A percentile compares a stretch with the other conserved stretches of the same genome.
Evolutionary conservation across 2,329 filamentous ascomycete genomes (phyloP).

Genomic region (Apiospora pterosperma): DNA sequence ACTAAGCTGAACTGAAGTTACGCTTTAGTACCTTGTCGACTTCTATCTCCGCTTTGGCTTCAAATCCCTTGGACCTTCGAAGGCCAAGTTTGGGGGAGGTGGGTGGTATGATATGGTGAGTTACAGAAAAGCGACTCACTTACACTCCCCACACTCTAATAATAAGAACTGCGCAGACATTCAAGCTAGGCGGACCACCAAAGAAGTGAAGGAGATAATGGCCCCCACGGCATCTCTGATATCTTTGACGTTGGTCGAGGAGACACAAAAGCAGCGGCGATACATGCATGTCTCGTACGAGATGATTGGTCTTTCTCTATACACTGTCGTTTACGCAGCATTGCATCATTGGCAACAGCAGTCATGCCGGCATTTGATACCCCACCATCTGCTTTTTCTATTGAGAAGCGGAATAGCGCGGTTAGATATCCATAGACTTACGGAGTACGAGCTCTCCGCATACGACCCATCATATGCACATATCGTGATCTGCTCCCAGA

Average conservation of each 20-base stretch:
- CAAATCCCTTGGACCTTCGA: constrained; percentile 62
- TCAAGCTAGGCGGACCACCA: constrained; percentile 2
- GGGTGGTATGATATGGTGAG: constrained; percentile 80
- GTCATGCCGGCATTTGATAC: not conserved
- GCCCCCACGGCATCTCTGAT: not conserved
- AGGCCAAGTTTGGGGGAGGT: constrained; percentile 71
- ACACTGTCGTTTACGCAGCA: not conserved
- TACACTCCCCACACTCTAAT: not conserved
- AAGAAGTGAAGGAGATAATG: not conserved
- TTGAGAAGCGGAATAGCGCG: not conserved
- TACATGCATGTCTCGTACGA: not conserved
- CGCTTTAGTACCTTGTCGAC: constrained; percentile 56
- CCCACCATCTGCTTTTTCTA: not conserved
- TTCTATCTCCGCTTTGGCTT: constrained; percentile 82
- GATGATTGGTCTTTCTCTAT: not conserved
- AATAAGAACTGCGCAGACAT: not conserved
- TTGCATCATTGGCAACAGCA: not conserved
- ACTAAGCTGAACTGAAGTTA: not conserved
- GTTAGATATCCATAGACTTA: not conserved
- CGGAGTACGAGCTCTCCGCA: not conserved
- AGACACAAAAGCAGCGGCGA: too few relatives aligned
- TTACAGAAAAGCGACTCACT: not conserved
- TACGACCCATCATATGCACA: not conserved
- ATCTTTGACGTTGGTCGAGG: too few relatives aligned
- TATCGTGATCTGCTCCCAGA: not conserved